Evolutionary conservation across 176 grass and related monocot species (phyloP), one percentile per base, ranked within the genome.

Genomic region (Avena eriantha): DNA sequence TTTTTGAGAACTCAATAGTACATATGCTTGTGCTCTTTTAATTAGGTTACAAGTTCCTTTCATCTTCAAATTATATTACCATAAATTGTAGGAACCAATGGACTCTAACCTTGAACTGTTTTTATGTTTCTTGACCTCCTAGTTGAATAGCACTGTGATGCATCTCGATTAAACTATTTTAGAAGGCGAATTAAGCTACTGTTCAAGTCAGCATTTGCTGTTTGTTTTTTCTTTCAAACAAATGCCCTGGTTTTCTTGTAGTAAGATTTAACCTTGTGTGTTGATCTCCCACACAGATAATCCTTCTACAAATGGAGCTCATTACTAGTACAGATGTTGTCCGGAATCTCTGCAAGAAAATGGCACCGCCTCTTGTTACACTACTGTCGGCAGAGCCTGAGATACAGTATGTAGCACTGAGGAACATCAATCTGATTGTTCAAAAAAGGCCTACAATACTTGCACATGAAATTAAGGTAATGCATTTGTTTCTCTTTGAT

Each of bases 391-490:
- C 97, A 60, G 97, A 99, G 82, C 97, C 97, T 80, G 97, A 99
- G 86, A 96, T 99, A 50, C 97, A 99, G 60, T 99, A 99, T 89
- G 94, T 99, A 45, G 97, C 94, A 16, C 84, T 99, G 87, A 93
- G 97, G 70, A 99, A 99, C 80, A 99, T 99, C 87, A 99, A 99
- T 88, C 91, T 99, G 77, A 94, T 99, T 80, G 94, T 99, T 79
- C 97, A 99, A 84, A 99, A 99, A 90, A 90, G 97, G 45, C 92
- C 97, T 82, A 99, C 97, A 78, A 99, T 99, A 84, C 97, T 99
- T 81, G 94, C 97, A 61, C 97, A 99, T 83, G 97, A 99, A 81
- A 99, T 99, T 85, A 99, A 99, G 97, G 97, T 98, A 67, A 88
- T 36, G 73, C 12, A n/a, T 54, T 26, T 93, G 66, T 78, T 69